These are phyloP conservation scores for Podospora australis DNA, from an alignment of 495 filamentous ascomycete species.

Conservation along the genomic window DNA sequence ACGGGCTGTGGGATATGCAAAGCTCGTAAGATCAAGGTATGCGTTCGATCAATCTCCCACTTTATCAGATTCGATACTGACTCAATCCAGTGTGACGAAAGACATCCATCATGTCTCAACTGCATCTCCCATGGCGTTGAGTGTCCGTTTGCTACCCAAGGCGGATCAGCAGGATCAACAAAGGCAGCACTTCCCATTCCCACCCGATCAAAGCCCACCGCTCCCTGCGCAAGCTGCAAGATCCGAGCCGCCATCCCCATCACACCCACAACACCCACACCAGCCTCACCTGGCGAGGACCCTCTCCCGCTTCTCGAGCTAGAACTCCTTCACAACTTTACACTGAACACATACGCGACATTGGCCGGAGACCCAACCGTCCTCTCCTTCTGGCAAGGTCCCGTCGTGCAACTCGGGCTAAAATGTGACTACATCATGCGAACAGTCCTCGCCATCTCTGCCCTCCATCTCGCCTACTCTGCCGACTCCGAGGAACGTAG, in stretches of 20 bases:
- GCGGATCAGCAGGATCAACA: neutral
- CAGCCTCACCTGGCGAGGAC: neutral
- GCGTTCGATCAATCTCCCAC: neutral
- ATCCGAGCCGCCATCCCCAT: neutral
- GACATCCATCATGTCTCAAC: slow-evolving; percentile 38
- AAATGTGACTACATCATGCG: slow-evolving; percentile 49
- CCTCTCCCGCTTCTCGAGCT: slow-evolving; percentile 31
- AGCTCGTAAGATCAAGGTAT: slow-evolving; percentile 36
- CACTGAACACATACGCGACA: slow-evolving; percentile 31
- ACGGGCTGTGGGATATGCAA: slow-evolving; percentile 38
- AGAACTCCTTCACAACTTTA: slow-evolving; percentile 41
- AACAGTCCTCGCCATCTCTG: slow-evolving; percentile 47
- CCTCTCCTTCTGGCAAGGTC: slow-evolving; percentile 31
- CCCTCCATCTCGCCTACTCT: slow-evolving; percentile 47
- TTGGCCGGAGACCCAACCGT: slow-evolving; percentile 28
- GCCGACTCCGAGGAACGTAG: slow-evolving; percentile 25
- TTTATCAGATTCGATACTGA: neutral
- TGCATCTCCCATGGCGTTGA: slow-evolving; percentile 35
- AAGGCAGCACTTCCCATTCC: neutral
- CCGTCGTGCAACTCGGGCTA: slow-evolving; percentile 36
- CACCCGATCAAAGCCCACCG: neutral
- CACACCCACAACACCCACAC: neutral
- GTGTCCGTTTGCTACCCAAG: slow-evolving; percentile 33
- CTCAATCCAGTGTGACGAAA: slow-evolving; percentile 33
- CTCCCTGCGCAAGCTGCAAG: neutral